Base-by-base conservation (phyloP, 1,139 yeast genomes). In the Suhomyces maxii region DNA sequence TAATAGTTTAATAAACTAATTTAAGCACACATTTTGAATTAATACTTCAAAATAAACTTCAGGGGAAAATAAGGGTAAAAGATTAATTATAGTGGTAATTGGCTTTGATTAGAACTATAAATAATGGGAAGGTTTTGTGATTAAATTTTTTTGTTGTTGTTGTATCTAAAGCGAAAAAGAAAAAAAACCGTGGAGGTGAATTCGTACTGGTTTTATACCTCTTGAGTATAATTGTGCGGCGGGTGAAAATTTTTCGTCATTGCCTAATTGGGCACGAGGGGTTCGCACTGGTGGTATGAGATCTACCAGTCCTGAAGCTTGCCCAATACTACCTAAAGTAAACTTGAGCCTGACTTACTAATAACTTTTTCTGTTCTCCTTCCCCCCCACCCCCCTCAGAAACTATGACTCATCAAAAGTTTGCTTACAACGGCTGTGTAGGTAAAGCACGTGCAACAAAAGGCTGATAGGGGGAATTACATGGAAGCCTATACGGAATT, bases 11-110 rank as follows among this genome's bases (percentile, higher is more conserved):
- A 44, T 32, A 46, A 50, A 48, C 49, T 46, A 57, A 63, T 66
- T 68, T 68, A 68, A 59, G 69, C 70, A 65, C 68, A 67, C 73
- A 68, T 68, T 56, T 59, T 63, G 52, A 51, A 45, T 37, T 33
- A 41, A 18, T 32, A 34, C 36, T 34, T 49, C 46, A 47, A 47
- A 49, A 45, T 39, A 48, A 45, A 37, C 31, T 34, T 33, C 26
- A 31, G 45, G 45, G 47, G 40, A 39, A 43, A 42, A 39, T 34
- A 23, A 28, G 37, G 43, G 50, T 44, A 44, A 42, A 48, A 46
- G n/a, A 44, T 42, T 36, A 42, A 28, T 28, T 28, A 28, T 28
- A 28, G 31, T 28, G 4, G 5, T 46, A 47, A 46, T 36, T 35
- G 34, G 12, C 23, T 10, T 12, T n/a, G 32, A 11, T 28, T 28